Percentiles rank a stretch among this genome's conserved stretches.
Conservation (phyloP, 352 stramenopile genomes). For the Globisporangium takayamanum region DNA sequence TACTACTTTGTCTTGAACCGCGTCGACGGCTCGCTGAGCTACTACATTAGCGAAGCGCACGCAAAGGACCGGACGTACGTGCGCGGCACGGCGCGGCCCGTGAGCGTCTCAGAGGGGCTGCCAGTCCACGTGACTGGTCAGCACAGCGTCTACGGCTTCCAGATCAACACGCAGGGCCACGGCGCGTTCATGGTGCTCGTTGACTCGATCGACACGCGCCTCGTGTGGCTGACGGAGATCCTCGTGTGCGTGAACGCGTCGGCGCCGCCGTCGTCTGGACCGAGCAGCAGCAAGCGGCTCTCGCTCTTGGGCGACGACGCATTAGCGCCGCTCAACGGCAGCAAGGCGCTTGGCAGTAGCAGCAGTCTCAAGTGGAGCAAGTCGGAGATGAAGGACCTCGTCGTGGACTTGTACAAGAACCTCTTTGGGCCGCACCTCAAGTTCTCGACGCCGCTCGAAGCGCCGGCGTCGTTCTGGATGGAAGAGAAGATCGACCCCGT, state of each 20-base stretch:
- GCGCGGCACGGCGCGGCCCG: conserved; percentile 62
- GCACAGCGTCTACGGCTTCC: conserved; percentile 72
- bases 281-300: conserved; percentile 37
- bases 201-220: conserved; percentile 77
- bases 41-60: conserved; percentile 83
- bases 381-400: conserved; percentile 68
- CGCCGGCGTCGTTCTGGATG: conserved; percentile 77
- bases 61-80: conserved; percentile 82
- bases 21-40: conserved; percentile 64
- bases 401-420: conserved; percentile 75
- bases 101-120: conserved; percentile 80
- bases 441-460: conserved; percentile 73
- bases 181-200: conserved; percentile 81
- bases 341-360: conserved; percentile 2
- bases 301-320: conserved; percentile 46
- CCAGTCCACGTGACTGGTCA: conserved; percentile 61
- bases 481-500: conserved; percentile 78
- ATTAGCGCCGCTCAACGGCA: conserved; percentile 22
- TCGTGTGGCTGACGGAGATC: conserved; percentile 80
- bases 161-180: conserved; percentile 85
- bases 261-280: conserved; percentile 28
- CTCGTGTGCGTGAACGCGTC: conserved; percentile 52
- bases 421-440: conserved; percentile 72
- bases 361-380: conserved; percentile 43
- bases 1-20: conserved; percentile 85